Evolutionary conservation across 2,329 filamentous ascomycete species (phyloP), one percentile per base, ranked within the genome.

Genomic region (Fonsecaea pugnacius): DNA sequence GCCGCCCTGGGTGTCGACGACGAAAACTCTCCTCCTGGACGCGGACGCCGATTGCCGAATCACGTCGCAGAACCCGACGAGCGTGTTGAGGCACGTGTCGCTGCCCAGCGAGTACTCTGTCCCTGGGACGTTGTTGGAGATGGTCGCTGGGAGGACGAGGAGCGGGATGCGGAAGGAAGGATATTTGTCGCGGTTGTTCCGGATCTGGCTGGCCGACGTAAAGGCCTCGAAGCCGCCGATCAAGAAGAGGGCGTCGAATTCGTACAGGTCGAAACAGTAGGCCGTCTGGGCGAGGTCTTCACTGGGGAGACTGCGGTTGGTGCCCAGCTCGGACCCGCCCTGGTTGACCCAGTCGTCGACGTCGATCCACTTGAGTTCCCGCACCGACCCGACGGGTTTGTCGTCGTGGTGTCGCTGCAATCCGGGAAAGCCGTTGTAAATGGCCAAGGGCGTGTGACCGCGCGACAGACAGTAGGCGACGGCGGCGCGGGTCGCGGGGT

Each of bases 121-220:
- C 40, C 95, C 95, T 0, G 95, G 95, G 4, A 99, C 95, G 76
- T 99, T 99, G 84, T 99, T 99, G 70, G 92, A 96, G 72, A 99
- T 94, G 12, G 95, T 99, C n/a, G 95, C 95, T 0, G 95, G 95
- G 30, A 99, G 84, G 50, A 97, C 85, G 60, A 90, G 86, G 84
- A 98, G 91, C 18, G 95, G 95, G 69, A 99, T 97, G 77, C 91
- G 92, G 75, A 99, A 90, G 1, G 90, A 89, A 10, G 91, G 88
- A 78, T 91, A 96, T 66, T 91, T 79, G 38, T 87, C 84, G 61
- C 92, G 85, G 14, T 90, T 92, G 79, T 91, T 87, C 70, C 93
- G 89, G 65, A 99, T 84, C 77, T 98, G 90, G 50, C 91, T 91
- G 36, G 97, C 85, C 1, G 95, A 89, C 63, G 95, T 96, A 82